phyloP scores from a whole-genome alignment of 768 basidiomycete species.

The Phylloporus scabripes region DNA sequence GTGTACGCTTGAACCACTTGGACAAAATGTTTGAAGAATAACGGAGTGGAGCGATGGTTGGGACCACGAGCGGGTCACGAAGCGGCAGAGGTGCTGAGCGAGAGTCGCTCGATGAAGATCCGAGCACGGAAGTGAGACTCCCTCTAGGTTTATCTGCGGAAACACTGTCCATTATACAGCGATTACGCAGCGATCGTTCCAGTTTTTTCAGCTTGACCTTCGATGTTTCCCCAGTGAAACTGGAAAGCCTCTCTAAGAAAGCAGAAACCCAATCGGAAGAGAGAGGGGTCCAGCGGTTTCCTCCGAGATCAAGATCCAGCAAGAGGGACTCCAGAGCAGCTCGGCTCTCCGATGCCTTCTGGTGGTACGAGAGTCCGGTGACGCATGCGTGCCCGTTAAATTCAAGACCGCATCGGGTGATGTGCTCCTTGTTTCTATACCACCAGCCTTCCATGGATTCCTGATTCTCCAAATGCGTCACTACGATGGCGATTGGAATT shows the following conservation, averaged over 20 bases:
- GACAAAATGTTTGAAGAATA: too few relatives aligned
- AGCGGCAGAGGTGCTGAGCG: too few relatives aligned
- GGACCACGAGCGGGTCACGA: too few relatives aligned
- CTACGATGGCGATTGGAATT: not conserved
- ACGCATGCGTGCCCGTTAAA: not conserved
- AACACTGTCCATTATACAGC: too few relatives aligned
- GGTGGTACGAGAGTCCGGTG: not conserved
- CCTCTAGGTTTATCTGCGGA: too few relatives aligned
- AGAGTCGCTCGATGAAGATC: too few relatives aligned
- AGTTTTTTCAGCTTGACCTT: not conserved
- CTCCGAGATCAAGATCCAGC: not conserved
- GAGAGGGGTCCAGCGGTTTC: not conserved
- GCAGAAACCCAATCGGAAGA: not conserved
- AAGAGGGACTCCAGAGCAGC: not conserved
- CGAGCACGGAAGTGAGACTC: too few relatives aligned
- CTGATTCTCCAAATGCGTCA: not conserved
- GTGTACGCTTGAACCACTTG: not conserved
- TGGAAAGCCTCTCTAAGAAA: not conserved
- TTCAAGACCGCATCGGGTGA: not conserved
- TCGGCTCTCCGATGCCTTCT: not conserved
- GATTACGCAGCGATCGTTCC: not conserved
- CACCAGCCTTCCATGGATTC: not conserved
- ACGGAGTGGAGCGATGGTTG: too few relatives aligned
- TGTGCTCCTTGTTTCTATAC: not conserved
- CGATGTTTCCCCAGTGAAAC: not conserved